Conservation (phyloP, 768 basidiomycete species). For the Gloeophyllum trabeum region DNA sequence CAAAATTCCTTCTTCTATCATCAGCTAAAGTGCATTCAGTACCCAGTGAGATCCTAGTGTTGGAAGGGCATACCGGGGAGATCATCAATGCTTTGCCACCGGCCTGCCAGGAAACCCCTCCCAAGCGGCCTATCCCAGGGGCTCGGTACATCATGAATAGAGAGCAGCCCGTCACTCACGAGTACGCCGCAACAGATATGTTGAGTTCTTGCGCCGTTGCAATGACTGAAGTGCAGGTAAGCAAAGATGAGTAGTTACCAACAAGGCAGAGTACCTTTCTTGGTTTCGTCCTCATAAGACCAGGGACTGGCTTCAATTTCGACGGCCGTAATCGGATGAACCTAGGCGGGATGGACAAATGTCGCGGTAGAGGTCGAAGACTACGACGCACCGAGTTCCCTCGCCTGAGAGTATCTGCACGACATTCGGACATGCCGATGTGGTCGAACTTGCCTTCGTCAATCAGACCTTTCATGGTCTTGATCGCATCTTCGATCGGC, state of each 20-base stretch:
- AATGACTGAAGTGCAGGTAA: conserved; percentile 33
- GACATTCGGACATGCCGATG: conserved; percentile 49
- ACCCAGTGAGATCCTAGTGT: conserved; percentile 1
- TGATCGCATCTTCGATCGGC: conserved; percentile 33
- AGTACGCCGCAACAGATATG: conserved; percentile 49
- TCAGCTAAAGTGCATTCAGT: conserved; percentile 27
- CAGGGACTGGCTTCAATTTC: conserved; percentile 63
- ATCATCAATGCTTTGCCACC: conserved; percentile 26
- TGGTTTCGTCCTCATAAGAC: conserved; percentile 41
- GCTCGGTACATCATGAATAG: too few relatives aligned
- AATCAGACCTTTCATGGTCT: conserved; percentile 30
- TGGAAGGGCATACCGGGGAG: conserved; percentile 15
- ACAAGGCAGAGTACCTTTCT: conserved; percentile 20
- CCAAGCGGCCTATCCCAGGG: conserved; percentile 37
- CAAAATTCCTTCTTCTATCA: conserved; percentile 19
- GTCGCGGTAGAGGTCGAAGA: too few relatives aligned
- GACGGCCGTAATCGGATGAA: conserved; percentile 43
- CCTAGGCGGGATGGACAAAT: conserved; percentile 15
- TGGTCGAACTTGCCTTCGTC: conserved; percentile 48
- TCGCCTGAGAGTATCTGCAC: conserved; percentile 30
- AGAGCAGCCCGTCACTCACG: conserved; percentile 19
- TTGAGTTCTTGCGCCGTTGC: conserved; percentile 42
- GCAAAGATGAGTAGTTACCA: background rate
- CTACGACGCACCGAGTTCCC: conserved; percentile 24
- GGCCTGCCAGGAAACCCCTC: conserved; percentile 41